A percentile compares a stretch with the other conserved stretches of the same genome.
Conservation (phyloP, 192 early-diverging fungal species). For the Martensiomyces pterosporus region DNA sequence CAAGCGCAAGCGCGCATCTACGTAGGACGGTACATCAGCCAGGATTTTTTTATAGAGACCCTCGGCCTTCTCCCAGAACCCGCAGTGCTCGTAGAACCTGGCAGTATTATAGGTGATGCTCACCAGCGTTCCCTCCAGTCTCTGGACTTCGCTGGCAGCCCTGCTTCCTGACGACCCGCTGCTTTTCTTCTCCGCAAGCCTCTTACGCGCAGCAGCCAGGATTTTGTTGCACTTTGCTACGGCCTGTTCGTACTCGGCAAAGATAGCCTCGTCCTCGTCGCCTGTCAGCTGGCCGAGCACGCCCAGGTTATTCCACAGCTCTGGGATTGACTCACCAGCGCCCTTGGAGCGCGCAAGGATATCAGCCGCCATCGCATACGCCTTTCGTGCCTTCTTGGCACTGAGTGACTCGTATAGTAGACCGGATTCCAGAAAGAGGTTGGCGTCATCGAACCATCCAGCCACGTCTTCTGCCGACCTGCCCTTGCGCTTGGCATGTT, state of each 20-base stretch:
- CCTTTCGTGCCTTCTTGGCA: conserved; percentile 44
- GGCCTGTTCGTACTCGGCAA: conserved; percentile 11
- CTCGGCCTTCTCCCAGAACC: conserved; percentile 56
- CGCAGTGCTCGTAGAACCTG: conserved; percentile 61
- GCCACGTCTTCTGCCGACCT: conserved; percentile 1
- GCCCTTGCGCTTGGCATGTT: conserved; percentile 31
- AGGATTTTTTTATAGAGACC: conserved; percentile 63
- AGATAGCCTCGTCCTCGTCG: conserved; percentile 13
- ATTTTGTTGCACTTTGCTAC: conserved; percentile 7
- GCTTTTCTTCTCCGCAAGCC: conserved; percentile 2
- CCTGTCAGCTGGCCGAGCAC: conserved; percentile 65
- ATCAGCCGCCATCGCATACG: conserved; percentile 32
- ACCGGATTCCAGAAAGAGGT: conserved; percentile 62
- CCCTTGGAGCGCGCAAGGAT: conserved; percentile 17
- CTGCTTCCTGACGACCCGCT: neutral
- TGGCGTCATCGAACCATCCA: conserved; percentile 24
- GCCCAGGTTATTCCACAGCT: conserved; percentile 88
- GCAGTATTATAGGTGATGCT: conserved; percentile 77
- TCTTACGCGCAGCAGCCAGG: conserved; percentile 9
- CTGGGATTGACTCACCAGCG: conserved; percentile 43
- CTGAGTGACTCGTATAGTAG: conserved; percentile 60
- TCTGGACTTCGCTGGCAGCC: conserved; percentile 16
- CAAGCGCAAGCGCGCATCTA: conserved; percentile 75
- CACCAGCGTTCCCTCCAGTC: conserved; percentile 25
- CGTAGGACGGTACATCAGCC: conserved; percentile 62